Percentiles rank a stretch among this genome's conserved stretches.
These are phyloP conservation scores for Dactylellina haptotyla DNA, from an alignment of 2,329 filamentous ascomycete genomes.

Conservation along the genomic window DNA sequence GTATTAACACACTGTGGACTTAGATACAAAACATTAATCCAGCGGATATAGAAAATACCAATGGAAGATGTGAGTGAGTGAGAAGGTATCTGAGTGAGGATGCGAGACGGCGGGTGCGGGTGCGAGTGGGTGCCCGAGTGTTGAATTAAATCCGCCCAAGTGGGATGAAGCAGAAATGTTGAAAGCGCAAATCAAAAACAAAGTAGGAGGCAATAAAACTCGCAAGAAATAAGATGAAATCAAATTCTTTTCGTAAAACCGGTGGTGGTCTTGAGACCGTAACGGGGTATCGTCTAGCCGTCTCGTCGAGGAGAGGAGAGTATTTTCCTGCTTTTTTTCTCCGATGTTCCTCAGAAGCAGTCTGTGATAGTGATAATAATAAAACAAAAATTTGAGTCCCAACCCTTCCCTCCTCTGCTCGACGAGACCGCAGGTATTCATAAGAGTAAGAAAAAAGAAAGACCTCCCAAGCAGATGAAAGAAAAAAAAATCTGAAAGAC, in stretches of 20 bases:
- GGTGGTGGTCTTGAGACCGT: slow-evolving; percentile 31
- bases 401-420: slow-evolving; percentile 32
- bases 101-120: no score
- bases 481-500: slow-evolving; percentile 12
- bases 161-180: no score
- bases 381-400: neutral
- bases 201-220: neutral
- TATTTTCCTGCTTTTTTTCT: neutral
- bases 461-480: slow-evolving; percentile 16
- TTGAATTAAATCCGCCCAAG: neutral
- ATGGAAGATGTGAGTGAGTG: no score
- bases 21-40: no score
- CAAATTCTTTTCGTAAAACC: slow-evolving; percentile 22
- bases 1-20: no score
- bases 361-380: neutral
- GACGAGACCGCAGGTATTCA: slow-evolving; percentile 29
- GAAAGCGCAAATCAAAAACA: neutral
- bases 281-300: slow-evolving; percentile 46
- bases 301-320: slow-evolving; percentile 35
- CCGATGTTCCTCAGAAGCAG: neutral
- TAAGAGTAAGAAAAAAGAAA: slow-evolving; percentile 4
- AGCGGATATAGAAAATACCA: no score
- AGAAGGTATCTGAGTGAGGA: no score
- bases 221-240: slow-evolving; percentile 10
- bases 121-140: neutral